Base-by-base conservation (phyloP, 2,329 filamentous ascomycete genomes). In the Pleomassaria siparia region DNA sequence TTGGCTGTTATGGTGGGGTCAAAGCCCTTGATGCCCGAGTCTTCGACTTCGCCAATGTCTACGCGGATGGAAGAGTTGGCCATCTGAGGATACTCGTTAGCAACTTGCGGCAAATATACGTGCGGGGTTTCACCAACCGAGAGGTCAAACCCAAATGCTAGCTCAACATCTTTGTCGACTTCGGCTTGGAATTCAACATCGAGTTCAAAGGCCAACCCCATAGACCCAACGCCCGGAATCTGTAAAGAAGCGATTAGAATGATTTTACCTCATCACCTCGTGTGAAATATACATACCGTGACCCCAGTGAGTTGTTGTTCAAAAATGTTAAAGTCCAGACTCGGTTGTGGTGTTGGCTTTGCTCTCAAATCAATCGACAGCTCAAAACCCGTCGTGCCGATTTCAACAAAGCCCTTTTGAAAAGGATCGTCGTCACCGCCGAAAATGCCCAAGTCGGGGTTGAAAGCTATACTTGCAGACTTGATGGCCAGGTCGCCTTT, bases 61-160 rank as follows among this genome's bases (percentile, higher is more conserved):
- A 24, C 13, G 15, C 45, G 26, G 25, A 43, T 16, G 18, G n/a
- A 24, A 18, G 37, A 46, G 25, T 26, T 24, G 25, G 44, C 26
- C 3, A 41, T 9, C 29, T 30, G 29, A n/a, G 13, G 5, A 13
- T 29, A 9, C 36, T 12, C 15, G 20, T n/a, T 26, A 15, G 15
- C 13, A 15, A 18, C 4, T 8, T 13, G 15, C 15, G 15, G 26
- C 10, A 5, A 9, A 25, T 11, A 15, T 46, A 9, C 13, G 6
- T 15, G 30, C 29, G 21, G 29, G 29, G 13, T 11, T 30, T 11
- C 10, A 30, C 29, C 15, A n/a, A 30, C 45, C 29, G 6, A 21
- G 25, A 47, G 21, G 24, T 47, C 45, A 22, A 47, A 46, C 3
- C 45, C 45, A 43, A 47, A 47, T 7, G 39, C 45, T 36, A 47